Base-by-base conservation (phyloP, 495 filamentous ascomycete species). In the Trichoderma erinaceum region DNA sequence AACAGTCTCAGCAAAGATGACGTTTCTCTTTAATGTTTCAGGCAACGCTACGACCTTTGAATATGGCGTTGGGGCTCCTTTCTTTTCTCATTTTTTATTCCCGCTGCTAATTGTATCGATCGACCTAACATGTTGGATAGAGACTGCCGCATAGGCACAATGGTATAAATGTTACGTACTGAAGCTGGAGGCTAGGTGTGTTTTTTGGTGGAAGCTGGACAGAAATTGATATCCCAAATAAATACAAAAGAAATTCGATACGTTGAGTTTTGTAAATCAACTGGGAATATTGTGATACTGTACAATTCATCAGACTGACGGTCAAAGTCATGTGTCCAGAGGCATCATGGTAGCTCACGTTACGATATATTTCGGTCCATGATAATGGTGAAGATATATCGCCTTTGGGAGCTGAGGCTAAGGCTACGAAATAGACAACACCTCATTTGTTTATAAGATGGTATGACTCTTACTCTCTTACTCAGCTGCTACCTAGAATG, bases 11-110 rank as follows among this genome's bases (percentile, higher is more conserved):
- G 23, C 56, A 61, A 32, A 32, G 27, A 18, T 61, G 25, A 61
- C 10, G 56, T 13, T 61, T 61, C 12, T 32, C 56, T 13, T 61
- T 23, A 1, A 21, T 13, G 16, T 15, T 61, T 61, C 13, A 29
- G 56, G 56, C 27, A 61, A 61, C 29, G 56, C 56, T 61, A 32
- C 56, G 56, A 61, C 11, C 56, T 61, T 61, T 32, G 56, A 18
- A 25, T 27, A 61, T 18, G 56, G 56, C 56, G 56, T 61, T 61
- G 56, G 25, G 56, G 56, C 15, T 18, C 44, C 21, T 21, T 58
- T 16, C 25, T 61, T 29, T 61, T 50, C 21, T 18, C 46, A 8
- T 23, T 52, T 23, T 38, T 38, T 38, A 38, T 38, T 38, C 35
- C 35, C 18, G 5, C 8, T 21, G 48, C 48, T 32, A 32, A 29